Conservation (phyloP, 768 basidiomycete genomes). For the Russula compacta region DNA sequence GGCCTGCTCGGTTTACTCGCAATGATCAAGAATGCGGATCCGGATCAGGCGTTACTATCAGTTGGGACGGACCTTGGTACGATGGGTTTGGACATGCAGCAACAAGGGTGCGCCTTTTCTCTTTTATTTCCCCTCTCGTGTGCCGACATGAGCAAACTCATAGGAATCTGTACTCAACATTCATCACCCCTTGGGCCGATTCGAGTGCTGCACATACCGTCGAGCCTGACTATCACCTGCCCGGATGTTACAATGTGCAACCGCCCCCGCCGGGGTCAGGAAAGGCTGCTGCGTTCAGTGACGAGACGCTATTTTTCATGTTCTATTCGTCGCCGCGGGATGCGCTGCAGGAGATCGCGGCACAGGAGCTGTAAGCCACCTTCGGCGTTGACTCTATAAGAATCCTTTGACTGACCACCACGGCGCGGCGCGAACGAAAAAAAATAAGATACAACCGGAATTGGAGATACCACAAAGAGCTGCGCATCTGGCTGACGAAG, state of each 20-base stretch:
- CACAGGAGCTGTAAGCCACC: constrained; percentile 78
- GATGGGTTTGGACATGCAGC: constrained; percentile 81
- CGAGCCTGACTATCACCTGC: constrained; percentile 85
- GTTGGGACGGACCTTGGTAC: constrained; percentile 85
- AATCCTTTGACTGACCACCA: constrained; percentile 5
- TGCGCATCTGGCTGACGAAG: constrained; percentile 76
- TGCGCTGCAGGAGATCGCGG: constrained; percentile 84
- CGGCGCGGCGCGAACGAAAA: neutral
- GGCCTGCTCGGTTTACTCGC: constrained; percentile 57
- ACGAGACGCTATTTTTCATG: constrained; percentile 94
- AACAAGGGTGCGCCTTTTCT: constrained; percentile 55
- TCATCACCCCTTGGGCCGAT: constrained; percentile 93
- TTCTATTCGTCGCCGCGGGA: constrained; percentile 91
- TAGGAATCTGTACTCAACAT: constrained; percentile 77
- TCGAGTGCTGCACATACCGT: constrained; percentile 70
- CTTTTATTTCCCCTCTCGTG: no score
- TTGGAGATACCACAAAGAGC: constrained; percentile 92
- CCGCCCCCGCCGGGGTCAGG: constrained; percentile 70
- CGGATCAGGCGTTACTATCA: constrained; percentile 68
- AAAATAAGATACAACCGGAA: constrained; percentile 74
- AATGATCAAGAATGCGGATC: constrained; percentile 75
- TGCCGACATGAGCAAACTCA: neutral
- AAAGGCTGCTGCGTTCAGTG: constrained; percentile 77
- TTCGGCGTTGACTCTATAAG: neutral
- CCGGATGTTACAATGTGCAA: constrained; percentile 84